These are phyloP conservation scores for Torulaspora indica DNA, from an alignment of 805 yeast species.

Conservation along the genomic window DNA sequence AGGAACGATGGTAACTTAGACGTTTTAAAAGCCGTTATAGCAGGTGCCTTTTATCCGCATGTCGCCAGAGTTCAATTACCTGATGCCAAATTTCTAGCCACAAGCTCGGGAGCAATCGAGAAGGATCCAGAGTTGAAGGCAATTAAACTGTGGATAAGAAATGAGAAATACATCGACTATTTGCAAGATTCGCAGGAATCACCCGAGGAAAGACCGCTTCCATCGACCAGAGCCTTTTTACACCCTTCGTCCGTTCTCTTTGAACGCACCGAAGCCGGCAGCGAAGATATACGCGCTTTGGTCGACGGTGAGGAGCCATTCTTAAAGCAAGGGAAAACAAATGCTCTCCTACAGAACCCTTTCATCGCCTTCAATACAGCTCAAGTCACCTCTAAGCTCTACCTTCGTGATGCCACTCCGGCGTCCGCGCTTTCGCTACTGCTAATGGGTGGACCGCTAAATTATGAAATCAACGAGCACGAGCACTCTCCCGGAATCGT, in stretches of 20 bases:
- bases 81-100: constrained; percentile 65
- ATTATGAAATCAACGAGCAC: constrained; percentile 48
- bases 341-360: constrained; percentile 43
- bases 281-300: constrained; percentile 26
- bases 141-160: constrained; percentile 68
- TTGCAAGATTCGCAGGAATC: constrained; percentile 16
- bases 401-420: constrained; percentile 74
- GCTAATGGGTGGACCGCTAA: constrained; percentile 74
- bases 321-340: constrained; percentile 28
- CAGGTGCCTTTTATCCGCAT: constrained; percentile 81
- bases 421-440: constrained; percentile 64
- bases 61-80: constrained; percentile 78
- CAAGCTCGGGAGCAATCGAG: constrained; percentile 75
- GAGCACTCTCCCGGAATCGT: constrained; percentile 76
- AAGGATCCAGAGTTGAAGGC: constrained; percentile 76
- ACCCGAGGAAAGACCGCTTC: constrained; percentile 31
- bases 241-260: constrained; percentile 85
- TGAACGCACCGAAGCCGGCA: constrained; percentile 37
- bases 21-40: constrained; percentile 60
- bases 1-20: constrained; percentile 47
- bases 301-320: constrained; percentile 17
- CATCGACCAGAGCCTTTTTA: constrained; percentile 68
- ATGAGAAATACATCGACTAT: constrained; percentile 47
- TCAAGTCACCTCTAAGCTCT: constrained; percentile 61
- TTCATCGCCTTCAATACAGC: constrained; percentile 63